These are phyloP conservation scores for Seminavis robusta DNA, from an alignment of 108 stramenopile genomes.

Conservation along the genomic window DNA sequence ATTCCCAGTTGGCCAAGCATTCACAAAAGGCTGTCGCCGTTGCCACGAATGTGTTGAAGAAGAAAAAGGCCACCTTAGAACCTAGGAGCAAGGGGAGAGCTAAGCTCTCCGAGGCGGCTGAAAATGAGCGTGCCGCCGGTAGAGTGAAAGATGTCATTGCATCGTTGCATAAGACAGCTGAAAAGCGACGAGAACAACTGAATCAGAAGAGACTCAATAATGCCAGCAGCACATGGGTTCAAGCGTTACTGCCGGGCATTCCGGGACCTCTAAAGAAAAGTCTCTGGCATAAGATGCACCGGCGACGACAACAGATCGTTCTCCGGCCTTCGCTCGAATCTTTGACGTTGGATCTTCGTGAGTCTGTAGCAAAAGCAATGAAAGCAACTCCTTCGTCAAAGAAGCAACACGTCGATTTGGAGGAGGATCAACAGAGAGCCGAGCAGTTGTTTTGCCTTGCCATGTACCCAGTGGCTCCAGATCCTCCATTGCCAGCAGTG, in stretches of 20 bases:
- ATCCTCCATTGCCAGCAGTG: neutral
- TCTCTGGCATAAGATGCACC: conserved; percentile 51
- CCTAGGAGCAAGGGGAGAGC: neutral
- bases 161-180: conserved; percentile 29
- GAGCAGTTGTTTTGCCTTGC: conserved; percentile 42
- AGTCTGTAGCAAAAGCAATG: neutral
- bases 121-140: conserved; percentile 12
- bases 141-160: conserved; percentile 32
- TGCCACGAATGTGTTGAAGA: conserved; percentile 12
- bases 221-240: conserved; percentile 33
- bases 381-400: neutral
- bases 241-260: conserved; percentile 27
- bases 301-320: conserved; percentile 45
- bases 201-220: conserved; percentile 34
- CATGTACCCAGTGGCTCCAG: conserved; percentile 26
- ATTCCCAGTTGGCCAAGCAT: conserved; percentile 1
- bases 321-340: conserved; percentile 32
- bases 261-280: conserved; percentile 33
- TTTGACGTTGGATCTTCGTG: neutral
- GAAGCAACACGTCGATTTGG: neutral
- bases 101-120: conserved; percentile 6
- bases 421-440: conserved; percentile 28
- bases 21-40: conserved; percentile 9
- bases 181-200: conserved; percentile 33
- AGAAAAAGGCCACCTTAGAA: conserved; percentile 10